These are phyloP conservation scores for Cladosporium sp. DNA, from an alignment of 2,329 filamentous ascomycete genomes.

Conservation along the genomic window DNA sequence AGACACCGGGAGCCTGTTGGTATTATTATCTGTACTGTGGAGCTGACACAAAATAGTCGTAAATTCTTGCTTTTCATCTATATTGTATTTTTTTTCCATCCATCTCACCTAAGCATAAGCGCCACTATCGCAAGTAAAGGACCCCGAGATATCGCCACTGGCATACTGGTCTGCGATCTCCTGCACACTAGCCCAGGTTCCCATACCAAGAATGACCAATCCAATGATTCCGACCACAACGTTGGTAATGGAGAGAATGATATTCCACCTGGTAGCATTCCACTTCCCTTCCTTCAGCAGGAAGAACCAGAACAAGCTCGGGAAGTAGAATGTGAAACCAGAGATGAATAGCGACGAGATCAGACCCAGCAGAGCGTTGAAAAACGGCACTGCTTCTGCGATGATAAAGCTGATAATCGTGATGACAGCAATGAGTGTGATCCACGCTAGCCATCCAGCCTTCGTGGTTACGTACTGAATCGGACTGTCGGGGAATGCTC, in stretches of 20 bases:
- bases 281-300: slow-evolving; percentile 46
- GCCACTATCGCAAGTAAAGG: slow-evolving; percentile 38
- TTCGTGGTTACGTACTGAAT: slow-evolving; percentile 41
- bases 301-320: slow-evolving; percentile 38
- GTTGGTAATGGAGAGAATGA: slow-evolving; percentile 42
- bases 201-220: slow-evolving; percentile 31
- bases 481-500: slow-evolving; percentile 55
- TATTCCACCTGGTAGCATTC: slow-evolving; percentile 45
- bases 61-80: too few species aligned
- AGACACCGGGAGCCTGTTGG: too few species aligned
- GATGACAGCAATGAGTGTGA: slow-evolving; percentile 51
- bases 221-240: slow-evolving; percentile 36
- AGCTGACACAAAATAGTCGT: too few species aligned
- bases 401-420: slow-evolving; percentile 66
- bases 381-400: slow-evolving; percentile 67
- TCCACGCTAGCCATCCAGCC: slow-evolving; percentile 55
- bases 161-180: slow-evolving; percentile 42
- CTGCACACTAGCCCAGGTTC: slow-evolving; percentile 43
- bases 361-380: slow-evolving; percentile 63
- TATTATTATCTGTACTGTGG: too few species aligned
- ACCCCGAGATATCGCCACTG: slow-evolving; percentile 34
- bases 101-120: slow-evolving; percentile 25
- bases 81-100: neutral
- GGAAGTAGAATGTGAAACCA: slow-evolving; percentile 54
- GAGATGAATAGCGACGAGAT: slow-evolving; percentile 60